These are phyloP conservation scores for Suillus subaureus DNA, from an alignment of 768 basidiomycete species.

Conservation along the genomic window DNA sequence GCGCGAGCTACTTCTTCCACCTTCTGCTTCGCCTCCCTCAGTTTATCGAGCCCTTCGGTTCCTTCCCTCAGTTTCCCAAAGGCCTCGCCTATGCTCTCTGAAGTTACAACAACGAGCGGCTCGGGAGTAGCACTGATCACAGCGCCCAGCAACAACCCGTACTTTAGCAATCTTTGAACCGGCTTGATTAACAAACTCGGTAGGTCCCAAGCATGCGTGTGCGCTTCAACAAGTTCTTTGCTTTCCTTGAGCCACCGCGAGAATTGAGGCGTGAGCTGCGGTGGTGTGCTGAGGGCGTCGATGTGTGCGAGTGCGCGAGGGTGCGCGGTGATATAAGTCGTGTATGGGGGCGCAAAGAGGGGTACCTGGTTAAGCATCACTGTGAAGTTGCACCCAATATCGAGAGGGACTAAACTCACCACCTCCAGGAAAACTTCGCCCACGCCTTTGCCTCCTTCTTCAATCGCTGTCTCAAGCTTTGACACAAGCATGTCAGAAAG, in stretches of 20 bases:
- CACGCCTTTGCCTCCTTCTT: constrained; percentile 68
- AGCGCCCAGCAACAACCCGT: constrained; percentile 79
- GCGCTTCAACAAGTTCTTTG: constrained; percentile 62
- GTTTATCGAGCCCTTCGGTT: constrained; percentile 32
- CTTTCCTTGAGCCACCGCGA: constrained; percentile 67
- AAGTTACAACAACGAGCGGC: constrained; percentile 21
- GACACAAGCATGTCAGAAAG: constrained; percentile 71
- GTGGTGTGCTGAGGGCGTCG: constrained; percentile 41
- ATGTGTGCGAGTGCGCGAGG: constrained; percentile 74
- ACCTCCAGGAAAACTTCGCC: constrained; percentile 70
- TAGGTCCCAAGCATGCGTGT: constrained; percentile 91
- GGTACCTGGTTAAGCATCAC: constrained; percentile 51
- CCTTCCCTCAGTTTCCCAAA: constrained; percentile 22
- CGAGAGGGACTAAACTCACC: constrained; percentile 44
- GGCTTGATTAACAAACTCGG: constrained; percentile 95
- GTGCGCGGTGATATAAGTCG: constrained; percentile 80
- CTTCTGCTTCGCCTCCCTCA: constrained; percentile 52
- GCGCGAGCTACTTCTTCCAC: constrained; percentile 76
- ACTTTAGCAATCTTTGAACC: constrained; percentile 94
- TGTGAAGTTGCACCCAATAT: not conserved
- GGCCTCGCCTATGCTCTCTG: not conserved
- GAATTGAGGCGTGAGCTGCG: constrained; percentile 43
- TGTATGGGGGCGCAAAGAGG: constrained; percentile 71
- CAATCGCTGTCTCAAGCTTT: constrained; percentile 66
- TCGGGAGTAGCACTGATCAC: constrained; percentile 78